These are phyloP conservation scores for Lathyrus sativus DNA, from an alignment of 306 rosid species.

Conservation along the genomic window DNA sequence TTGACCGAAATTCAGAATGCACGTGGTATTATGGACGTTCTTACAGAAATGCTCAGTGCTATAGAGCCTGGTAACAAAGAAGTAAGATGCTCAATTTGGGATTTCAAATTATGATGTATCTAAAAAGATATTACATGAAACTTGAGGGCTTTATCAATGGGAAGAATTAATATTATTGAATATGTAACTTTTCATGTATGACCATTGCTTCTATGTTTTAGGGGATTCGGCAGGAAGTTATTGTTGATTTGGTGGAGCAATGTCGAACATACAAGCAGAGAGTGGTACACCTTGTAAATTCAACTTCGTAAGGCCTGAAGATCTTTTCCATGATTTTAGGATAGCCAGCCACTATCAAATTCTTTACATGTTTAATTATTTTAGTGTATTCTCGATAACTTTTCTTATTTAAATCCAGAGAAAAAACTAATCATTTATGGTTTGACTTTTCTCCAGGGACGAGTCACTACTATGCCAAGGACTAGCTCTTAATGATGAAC, in stretches of 20 bases:
- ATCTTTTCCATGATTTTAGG: constrained; percentile 17
- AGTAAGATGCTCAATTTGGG: constrained; percentile 49
- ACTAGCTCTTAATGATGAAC: constrained; percentile 87
- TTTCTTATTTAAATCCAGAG: constrained; percentile 34
- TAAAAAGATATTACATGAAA: constrained; percentile 7
- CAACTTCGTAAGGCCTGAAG: constrained; percentile 76
- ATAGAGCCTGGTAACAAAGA: constrained; percentile 83
- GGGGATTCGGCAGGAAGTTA: constrained; percentile 94
- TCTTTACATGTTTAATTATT: constrained; percentile 27
- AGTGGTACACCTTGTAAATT: constrained; percentile 97
- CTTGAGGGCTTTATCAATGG: constrained; percentile 17
- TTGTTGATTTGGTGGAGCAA: constrained; percentile 90
- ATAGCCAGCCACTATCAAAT: constrained; percentile 1
- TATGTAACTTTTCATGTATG: constrained; percentile 20
- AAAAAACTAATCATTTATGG: neutral
- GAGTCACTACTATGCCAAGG: constrained; percentile 97
- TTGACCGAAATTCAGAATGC: constrained; percentile 96
- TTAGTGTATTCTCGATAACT: constrained; percentile 1
- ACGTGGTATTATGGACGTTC: constrained; percentile 94
- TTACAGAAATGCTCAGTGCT: constrained; percentile 90
- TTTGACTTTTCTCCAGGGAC: constrained; percentile 56
- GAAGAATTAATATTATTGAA: constrained; percentile 30
- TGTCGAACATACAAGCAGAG: constrained; percentile 93
- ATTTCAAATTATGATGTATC: constrained; percentile 26
- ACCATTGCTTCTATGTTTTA: constrained; percentile 43